Evolutionary conservation across 192 early-diverging fungal genomes (phyloP).

Genomic region (Backusella morwellensis): DNA sequence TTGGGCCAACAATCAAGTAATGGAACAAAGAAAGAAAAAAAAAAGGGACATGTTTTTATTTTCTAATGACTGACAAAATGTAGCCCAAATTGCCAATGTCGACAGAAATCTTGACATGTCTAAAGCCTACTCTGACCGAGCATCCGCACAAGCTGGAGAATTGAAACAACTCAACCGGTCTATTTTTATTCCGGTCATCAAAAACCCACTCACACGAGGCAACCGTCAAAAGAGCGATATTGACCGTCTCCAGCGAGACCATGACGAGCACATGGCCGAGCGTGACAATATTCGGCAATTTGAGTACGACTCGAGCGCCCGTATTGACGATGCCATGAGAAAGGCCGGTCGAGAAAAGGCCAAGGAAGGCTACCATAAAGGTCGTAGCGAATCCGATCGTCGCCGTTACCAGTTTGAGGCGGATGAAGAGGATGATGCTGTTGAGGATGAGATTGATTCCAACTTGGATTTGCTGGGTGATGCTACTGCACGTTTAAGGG

Average conservation of each 20-base stretch:
- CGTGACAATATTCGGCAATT: conserved; percentile 51
- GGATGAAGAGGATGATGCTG: conserved; percentile 62
- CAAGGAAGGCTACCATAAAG: conserved; percentile 44
- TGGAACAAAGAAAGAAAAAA: not conserved
- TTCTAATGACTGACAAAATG: not conserved
- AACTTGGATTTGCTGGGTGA: conserved; percentile 60
- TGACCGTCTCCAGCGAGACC: conserved; percentile 45
- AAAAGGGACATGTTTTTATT: not conserved
- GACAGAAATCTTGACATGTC: conserved; percentile 65
- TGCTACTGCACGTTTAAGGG: conserved; percentile 53
- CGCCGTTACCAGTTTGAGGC: conserved; percentile 64
- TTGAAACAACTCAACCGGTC: conserved; percentile 69
- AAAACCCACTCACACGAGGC: conserved; percentile 64
- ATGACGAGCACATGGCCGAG: conserved; percentile 45
- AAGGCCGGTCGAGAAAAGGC: conserved; percentile 23
- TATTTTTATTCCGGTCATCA: conserved; percentile 66
- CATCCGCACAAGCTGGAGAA: conserved; percentile 49
- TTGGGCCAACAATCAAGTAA: conserved; percentile 62
- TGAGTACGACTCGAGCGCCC: conserved; percentile 53
- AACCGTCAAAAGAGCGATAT: conserved; percentile 57
- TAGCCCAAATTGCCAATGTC: conserved; percentile 42
- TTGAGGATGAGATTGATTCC: conserved; percentile 65
- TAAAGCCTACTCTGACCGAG: conserved; percentile 52
- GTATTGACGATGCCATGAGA: conserved; percentile 46
- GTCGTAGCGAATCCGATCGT: conserved; percentile 47